phyloP scores from a whole-genome alignment of 2,329 filamentous ascomycete species.

The Cercospora sesami region DNA sequence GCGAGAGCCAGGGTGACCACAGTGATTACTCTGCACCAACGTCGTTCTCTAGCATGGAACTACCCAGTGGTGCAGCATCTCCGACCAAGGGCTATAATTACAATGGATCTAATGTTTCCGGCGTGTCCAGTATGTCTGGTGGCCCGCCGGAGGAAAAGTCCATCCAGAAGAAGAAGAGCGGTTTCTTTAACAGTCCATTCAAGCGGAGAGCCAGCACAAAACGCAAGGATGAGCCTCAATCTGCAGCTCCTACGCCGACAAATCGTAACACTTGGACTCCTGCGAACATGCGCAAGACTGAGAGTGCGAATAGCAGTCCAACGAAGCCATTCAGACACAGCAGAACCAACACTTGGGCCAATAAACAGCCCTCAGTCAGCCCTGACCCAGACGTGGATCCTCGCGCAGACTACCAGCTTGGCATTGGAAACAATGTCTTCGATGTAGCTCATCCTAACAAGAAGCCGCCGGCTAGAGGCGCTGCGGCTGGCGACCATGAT shows the following conservation, averaged over 20 bases:
- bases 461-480: conserved; percentile 38
- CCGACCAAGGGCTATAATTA: conserved; percentile 63
- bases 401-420: conserved; percentile 86
- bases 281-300: conserved; percentile 42
- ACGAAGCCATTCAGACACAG: conserved; percentile 40
- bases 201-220: conserved; percentile 76
- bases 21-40: conserved; percentile 90
- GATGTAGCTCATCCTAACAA: conserved; percentile 73
- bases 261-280: conserved; percentile 57
- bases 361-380: conserved; percentile 40
- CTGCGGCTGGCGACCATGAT: conserved; percentile 61
- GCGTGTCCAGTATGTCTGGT: conserved; percentile 32
- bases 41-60: conserved; percentile 83
- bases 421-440: conserved; percentile 94
- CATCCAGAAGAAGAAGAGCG: conserved; percentile 69
- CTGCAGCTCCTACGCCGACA: conserved; percentile 38
- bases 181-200: conserved; percentile 94
- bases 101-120: conserved; percentile 39
- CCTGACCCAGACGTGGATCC: conserved; percentile 77
- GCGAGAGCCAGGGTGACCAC: conserved; percentile 65
- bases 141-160: conserved; percentile 62
- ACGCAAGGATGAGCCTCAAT: conserved; percentile 60
- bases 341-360: conserved; percentile 36
- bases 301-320: conserved; percentile 45
- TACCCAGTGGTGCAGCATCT: conserved; percentile 70